Evolutionary conservation across 495 filamentous ascomycete genomes (phyloP).

Genomic region (Xylaria scruposa): DNA sequence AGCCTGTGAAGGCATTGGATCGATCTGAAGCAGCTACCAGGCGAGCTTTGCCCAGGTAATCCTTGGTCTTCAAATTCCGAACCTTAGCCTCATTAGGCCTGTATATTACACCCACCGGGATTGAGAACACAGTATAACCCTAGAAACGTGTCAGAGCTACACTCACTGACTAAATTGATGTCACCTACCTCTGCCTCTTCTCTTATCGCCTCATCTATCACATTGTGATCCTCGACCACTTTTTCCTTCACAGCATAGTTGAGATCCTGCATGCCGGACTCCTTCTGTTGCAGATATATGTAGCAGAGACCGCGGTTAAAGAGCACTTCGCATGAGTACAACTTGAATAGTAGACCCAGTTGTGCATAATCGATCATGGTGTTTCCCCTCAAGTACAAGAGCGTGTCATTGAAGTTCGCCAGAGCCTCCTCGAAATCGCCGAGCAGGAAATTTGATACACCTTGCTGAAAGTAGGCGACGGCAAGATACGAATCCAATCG

Average conservation of each 20-base stretch:
- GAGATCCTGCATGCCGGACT: constrained; percentile 88
- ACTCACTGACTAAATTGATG: neutral
- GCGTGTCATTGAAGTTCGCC: constrained; percentile 98
- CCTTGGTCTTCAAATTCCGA: constrained; percentile 94
- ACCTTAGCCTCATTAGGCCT: constrained; percentile 97
- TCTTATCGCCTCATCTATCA: constrained; percentile 94
- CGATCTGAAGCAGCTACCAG: constrained; percentile 91
- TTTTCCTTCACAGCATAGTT: constrained; percentile 95
- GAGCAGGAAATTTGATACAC: constrained; percentile 96
- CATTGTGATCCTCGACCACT: constrained; percentile 90
- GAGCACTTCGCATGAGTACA: constrained; percentile 96
- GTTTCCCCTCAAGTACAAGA: constrained; percentile 94
- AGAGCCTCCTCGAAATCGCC: constrained; percentile 97
- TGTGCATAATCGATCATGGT: constrained; percentile 98
- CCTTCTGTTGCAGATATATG: constrained; percentile 92
- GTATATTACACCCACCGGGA: constrained; percentile 94
- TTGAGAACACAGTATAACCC: constrained; percentile 99
- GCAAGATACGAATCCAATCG: constrained; percentile 92
- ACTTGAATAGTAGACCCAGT: constrained; percentile 91
- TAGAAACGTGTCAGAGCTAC: constrained; percentile 45
- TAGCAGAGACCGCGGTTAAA: constrained; percentile 99
- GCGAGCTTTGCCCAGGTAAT: constrained; percentile 93
- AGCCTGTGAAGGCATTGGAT: constrained; percentile 76
- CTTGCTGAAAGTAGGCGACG: constrained; percentile 98
- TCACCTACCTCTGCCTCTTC: constrained; percentile 85